Base-by-base conservation (phyloP, 306 rosid species). In the Echinosophora koreensis region DNA sequence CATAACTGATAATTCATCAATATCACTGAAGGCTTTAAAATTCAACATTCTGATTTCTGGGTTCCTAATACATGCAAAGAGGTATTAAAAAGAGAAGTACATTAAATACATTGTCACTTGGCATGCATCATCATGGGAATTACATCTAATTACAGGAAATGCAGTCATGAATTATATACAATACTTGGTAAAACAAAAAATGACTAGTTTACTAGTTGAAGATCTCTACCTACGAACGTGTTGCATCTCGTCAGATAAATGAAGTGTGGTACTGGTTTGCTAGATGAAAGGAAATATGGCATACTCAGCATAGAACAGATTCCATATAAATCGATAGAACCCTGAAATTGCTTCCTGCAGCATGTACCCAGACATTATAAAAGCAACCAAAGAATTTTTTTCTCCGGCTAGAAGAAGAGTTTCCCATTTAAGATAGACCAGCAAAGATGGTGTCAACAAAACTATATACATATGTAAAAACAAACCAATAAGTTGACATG, bases 321-420 rank as follows among this genome's bases (percentile, higher is more conserved):
- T 90, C 96, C 93, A 90, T 68, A 90, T 88, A 71, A 90, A 90
- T 58, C 91, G 85, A 68, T 88, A 90, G 85, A 64, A 88, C 44
- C 67, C 67, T 3, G 89, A 84, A 49, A 88, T 87, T 73, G 91
- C 93, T 82, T 85, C 96, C 96, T 90, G 93, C 87, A 87, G 10
- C 69, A 82, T 63, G 72, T 55, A 79, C 8, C 38, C 56, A 59
- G 73, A 75, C 18, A 41, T 57, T 63, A 12, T n/a, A 51, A 35
- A 51, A 30, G 34, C 47, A 70, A 49, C 32, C 35, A 2, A 30
- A 28, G 28, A 41, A 69, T 49, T 35, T 35, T 35, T 35, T 30
- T 30, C 3, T 2, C 32, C 3, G 32, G 32, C 3, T 35, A 35
- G 2, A 8, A 54, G 34, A 72, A 6, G 10, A 42, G 30, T 72